Conservation (phyloP, 2,329 filamentous ascomycete species). For the Sclerotinia borealis region DNA sequence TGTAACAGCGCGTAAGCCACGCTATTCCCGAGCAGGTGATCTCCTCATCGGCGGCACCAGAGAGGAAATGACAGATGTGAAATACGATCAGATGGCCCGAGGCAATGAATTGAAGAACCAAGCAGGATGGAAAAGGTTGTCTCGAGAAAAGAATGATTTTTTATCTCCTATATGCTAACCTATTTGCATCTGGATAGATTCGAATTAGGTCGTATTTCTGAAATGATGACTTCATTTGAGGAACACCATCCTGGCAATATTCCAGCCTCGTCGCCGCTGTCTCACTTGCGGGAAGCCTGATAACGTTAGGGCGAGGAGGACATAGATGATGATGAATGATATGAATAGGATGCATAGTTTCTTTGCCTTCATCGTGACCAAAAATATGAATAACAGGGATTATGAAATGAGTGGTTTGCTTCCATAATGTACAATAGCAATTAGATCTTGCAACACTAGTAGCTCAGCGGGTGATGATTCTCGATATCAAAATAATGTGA, state of each 20-base stretch:
- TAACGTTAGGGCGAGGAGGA: not conserved
- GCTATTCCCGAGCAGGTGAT: conserved; percentile 24
- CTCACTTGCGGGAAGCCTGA: not conserved
- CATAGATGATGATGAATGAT: not conserved
- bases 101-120: conserved; percentile 4
- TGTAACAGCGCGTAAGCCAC: conserved; percentile 30
- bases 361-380: not conserved
- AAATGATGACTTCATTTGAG: conserved; percentile 6
- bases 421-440: not conserved
- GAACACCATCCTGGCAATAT: conserved; percentile 6
- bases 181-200: not conserved
- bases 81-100: conserved; percentile 27
- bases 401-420: not conserved
- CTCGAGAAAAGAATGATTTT: not conserved
- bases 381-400: not conserved
- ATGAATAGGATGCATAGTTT: not conserved
- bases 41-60: conserved; percentile 24
- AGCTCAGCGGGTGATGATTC: not conserved
- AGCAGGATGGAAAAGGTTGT: conserved; percentile 12
- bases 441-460: not conserved
- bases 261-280: not conserved
- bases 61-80: conserved; percentile 28
- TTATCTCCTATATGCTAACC: not conserved
- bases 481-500: not conserved
- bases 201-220: not conserved